Evolutionary conservation across 768 basidiomycete genomes (phyloP), one percentile per base, ranked within the genome.

Genomic region (Leccinellum albellum): DNA sequence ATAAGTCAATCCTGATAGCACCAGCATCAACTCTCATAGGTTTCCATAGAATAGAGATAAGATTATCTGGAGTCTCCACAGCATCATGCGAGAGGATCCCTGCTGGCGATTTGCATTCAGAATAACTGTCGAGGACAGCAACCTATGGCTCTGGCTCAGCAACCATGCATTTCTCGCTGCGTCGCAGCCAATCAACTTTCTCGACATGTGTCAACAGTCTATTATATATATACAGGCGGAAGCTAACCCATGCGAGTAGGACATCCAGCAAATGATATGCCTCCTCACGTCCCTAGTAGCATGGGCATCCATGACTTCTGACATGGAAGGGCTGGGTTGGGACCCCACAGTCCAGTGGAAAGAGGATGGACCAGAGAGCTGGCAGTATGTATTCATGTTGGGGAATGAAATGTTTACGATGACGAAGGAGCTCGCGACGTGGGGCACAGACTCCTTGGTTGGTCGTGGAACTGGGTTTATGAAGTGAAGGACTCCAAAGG

Each of bases 131-230:
- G 40, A 40, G n/a, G n/a, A 40, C n/a, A 20, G 6, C 40, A 10
- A 20, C 3, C 40, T 67, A 61, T 59, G 73, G 15, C 1, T 74
- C 21, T 75, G 74, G 74, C 66, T 42, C 14, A 8, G 4, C 12
- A 35, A 49, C 40, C 40, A 35, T 14, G 37, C 51, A 7, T 37
- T 57, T 3, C 50, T 64, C 13, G n/a, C 48, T 1, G 33, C 40
- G 10, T 56, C 51, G 9, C 9, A 3, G 12, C 35, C 57, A 0
- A 17, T 64, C 17, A 1, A 59, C 31, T 58, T 56, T 15, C 29
- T 9, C 1, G 13, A n/a, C 12, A 57, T 65, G 45, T n/a, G 32
- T 40, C 0, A 3, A 2, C 23, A 15, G 28, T 12, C 17, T 40
- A 12, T 33, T 40, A 15, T 40, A 40, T 33, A 14, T 33, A 33